phyloP scores from a whole-genome alignment of 2,329 filamentous ascomycete genomes.

The Neopestalotiopsis clavispora region DNA sequence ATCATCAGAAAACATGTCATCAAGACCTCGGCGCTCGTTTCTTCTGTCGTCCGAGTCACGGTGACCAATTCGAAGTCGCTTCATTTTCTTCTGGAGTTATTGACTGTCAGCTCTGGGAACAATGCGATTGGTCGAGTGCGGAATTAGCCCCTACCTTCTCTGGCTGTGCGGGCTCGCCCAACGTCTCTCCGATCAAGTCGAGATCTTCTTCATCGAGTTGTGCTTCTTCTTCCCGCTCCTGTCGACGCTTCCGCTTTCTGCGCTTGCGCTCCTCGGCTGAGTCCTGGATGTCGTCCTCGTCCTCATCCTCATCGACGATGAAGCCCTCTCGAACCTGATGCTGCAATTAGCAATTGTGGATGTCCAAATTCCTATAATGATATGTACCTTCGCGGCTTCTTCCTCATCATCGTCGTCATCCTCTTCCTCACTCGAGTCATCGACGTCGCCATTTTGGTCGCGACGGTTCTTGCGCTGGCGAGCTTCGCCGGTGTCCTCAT shows the following conservation, averaged over 20 bases:
- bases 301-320: conserved; percentile 90
- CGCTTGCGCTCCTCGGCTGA: conserved; percentile 64
- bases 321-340: conserved; percentile 87
- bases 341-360: background rate
- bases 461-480: conserved; percentile 21
- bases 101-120: background rate
- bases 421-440: conserved; percentile 91
- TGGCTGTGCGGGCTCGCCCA: conserved; percentile 69
- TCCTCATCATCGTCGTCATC: conserved; percentile 93
- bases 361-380: background rate
- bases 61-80: conserved; percentile 92
- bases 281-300: conserved; percentile 69
- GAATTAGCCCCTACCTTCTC: conserved; percentile 63
- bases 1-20: conserved; percentile 95
- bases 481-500: conserved; percentile 73
- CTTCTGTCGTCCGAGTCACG: conserved; percentile 72
- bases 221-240: conserved; percentile 83
- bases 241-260: conserved; percentile 74
- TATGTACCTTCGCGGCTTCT: conserved; percentile 73
- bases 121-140: background rate
- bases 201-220: conserved; percentile 95
- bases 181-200: conserved; percentile 87
- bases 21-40: conserved; percentile 72
- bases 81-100: conserved; percentile 79
- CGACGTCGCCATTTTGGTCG: conserved; percentile 51